Percentiles rank a stretch among this genome's conserved stretches.
phyloP scores from a whole-genome alignment of 176 grass and related monocot species.

The Lolium perenne region DNA sequence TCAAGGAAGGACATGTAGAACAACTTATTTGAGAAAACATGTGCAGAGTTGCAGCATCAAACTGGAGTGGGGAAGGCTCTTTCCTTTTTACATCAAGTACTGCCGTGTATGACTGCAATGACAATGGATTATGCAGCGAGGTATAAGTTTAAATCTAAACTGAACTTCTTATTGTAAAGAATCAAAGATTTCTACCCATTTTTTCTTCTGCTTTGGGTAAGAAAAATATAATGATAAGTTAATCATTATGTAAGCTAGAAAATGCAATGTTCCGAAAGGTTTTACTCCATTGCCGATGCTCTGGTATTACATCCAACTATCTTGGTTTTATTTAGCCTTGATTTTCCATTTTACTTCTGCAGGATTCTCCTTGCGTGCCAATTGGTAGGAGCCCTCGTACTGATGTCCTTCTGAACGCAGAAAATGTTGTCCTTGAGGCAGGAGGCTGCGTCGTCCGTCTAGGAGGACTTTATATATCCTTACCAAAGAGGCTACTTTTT shows the following conservation, averaged over 20 bases:
- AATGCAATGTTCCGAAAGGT: neutral
- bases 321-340: constrained; percentile 32
- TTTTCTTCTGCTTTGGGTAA: neutral
- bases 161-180: constrained; percentile 19
- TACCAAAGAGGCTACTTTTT: neutral
- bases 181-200: constrained; percentile 13
- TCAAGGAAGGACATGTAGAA: constrained; percentile 28
- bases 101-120: constrained; percentile 69
- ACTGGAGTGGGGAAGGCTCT: constrained; percentile 88
- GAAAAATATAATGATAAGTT: constrained; percentile 19
- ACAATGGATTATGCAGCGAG: constrained; percentile 82
- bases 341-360: constrained; percentile 37
- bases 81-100: constrained; percentile 93
- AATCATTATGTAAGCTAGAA: neutral
- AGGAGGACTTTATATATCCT: constrained; percentile 98
- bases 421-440: constrained; percentile 71
- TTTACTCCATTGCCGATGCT: constrained; percentile 9
- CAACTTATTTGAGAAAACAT: constrained; percentile 41
- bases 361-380: constrained; percentile 76
- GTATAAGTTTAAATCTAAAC: constrained; percentile 48
- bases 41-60: constrained; percentile 79
- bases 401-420: constrained; percentile 83
- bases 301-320: neutral
- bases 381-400: constrained; percentile 75
- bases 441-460: constrained; percentile 86